Conservation (phyloP, 345 rosid species). For the Melaleuca quinquenervia region DNA sequence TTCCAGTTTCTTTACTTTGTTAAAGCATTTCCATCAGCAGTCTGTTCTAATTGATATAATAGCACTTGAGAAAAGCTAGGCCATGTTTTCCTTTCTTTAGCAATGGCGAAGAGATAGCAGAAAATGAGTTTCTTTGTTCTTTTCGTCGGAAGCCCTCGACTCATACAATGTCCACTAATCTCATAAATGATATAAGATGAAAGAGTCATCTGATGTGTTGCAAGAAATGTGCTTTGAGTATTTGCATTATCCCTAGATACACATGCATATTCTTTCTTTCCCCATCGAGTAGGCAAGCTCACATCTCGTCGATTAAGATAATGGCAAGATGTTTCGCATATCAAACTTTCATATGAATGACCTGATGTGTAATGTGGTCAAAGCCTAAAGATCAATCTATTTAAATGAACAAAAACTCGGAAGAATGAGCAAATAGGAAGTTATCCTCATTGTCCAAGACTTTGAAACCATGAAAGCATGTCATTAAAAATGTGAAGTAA, state of each 20-base stretch:
- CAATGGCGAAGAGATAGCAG: neutral
- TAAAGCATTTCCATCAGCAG: neutral
- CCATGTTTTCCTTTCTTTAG: neutral
- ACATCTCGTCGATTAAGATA: neutral
- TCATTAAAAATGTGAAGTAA: neutral
- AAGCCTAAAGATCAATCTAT: neutral
- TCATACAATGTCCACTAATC: neutral
- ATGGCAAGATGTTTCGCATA: neutral
- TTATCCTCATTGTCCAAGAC: neutral
- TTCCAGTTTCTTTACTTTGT: neutral
- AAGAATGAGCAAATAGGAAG: neutral
- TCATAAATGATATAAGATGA: neutral
- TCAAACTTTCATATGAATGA: neutral
- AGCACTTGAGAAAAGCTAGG: neutral
- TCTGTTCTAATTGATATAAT: neutral
- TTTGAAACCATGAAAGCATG: neutral
- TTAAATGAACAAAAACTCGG: neutral
- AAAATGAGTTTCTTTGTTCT: neutral
- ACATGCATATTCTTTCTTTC: neutral
- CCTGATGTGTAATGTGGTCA: neutral
- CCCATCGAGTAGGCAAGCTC: neutral
- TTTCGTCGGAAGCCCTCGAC: neutral
- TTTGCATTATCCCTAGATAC: neutral
- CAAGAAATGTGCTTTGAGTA: neutral
- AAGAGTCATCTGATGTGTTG: neutral